These are phyloP conservation scores for Diophrys sp. DNA, from an alignment of 73 alveolate genomes.

Conservation along the genomic window DNA sequence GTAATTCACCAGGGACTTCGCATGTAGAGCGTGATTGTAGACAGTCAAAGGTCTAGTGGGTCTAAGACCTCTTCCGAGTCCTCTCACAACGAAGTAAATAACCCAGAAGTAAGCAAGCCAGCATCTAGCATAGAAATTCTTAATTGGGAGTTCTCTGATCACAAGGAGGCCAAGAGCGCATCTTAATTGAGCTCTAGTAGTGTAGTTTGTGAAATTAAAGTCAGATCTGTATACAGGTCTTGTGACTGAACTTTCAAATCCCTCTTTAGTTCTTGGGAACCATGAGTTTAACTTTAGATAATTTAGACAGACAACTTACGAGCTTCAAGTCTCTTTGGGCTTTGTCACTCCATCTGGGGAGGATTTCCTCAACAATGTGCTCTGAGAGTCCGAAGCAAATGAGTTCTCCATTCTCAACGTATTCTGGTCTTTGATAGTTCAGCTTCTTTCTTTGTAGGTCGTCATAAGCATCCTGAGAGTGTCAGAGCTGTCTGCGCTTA, in stretches of 20 bases:
- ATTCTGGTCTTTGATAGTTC: conserved; percentile 57
- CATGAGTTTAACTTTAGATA: conserved; percentile 28
- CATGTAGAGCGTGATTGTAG: conserved; percentile 17
- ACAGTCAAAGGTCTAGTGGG: conserved; percentile 32
- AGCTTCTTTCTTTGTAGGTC: conserved; percentile 58
- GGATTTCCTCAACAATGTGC: conserved; percentile 34
- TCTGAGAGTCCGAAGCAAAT: conserved; percentile 64
- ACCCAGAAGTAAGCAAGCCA: conserved; percentile 33
- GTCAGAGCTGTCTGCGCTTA: conserved; percentile 6
- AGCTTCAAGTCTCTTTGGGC: conserved; percentile 40
- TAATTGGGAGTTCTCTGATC: conserved; percentile 63
- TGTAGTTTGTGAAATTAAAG: conserved; percentile 43
- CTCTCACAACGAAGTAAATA: conserved; percentile 46
- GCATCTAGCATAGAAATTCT: conserved; percentile 46
- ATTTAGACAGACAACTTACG: too few species aligned
- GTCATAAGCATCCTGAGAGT: conserved; percentile 55
- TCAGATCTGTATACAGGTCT: conserved; percentile 59
- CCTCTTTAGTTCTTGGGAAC: conserved; percentile 9
- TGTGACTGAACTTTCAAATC: background rate
- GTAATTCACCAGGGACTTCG: conserved; percentile 35
- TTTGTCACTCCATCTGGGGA: conserved; percentile 33
- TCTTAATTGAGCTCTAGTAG: conserved; percentile 51
- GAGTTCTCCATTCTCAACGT: conserved; percentile 53
- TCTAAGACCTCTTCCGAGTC: conserved; percentile 47
- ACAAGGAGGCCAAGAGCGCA: conserved; percentile 32